These are phyloP conservation scores for Termitomyces sp. DNA, from an alignment of 768 basidiomycete species.

Conservation along the genomic window DNA sequence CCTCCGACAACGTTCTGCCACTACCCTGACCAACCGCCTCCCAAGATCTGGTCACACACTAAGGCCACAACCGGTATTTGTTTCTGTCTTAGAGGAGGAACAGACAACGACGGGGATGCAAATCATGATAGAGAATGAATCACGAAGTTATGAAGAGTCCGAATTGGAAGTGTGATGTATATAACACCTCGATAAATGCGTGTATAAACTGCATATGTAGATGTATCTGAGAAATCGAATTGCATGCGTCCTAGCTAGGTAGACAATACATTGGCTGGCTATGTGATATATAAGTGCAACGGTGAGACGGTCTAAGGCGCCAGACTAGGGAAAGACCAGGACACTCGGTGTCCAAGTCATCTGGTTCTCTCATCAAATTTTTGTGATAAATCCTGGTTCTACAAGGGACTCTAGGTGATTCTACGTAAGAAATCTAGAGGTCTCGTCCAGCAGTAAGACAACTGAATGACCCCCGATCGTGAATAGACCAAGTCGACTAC, in stretches of 20 bases:
- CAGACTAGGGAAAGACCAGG: conserved; percentile 45
- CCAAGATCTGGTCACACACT: not conserved
- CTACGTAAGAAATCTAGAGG: too few relatives aligned
- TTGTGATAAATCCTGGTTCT: too few relatives aligned
- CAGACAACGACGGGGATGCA: conserved; percentile 7
- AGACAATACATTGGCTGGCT: too few relatives aligned
- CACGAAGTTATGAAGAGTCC: not conserved
- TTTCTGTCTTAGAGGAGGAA: conserved; percentile 17
- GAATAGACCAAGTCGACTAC: not conserved
- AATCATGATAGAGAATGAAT: not conserved
- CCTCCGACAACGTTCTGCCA: conserved; percentile 21
- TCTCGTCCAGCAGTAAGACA: too few relatives aligned
- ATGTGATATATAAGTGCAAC: too few relatives aligned
- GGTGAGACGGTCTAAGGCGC: conserved; percentile 76
- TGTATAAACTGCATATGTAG: not conserved
- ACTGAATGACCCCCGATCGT: not conserved
- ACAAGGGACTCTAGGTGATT: too few relatives aligned
- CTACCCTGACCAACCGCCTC: conserved; percentile 14
- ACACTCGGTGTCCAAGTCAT: not conserved
- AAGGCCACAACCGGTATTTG: conserved; percentile 11
- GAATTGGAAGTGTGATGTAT: not conserved
- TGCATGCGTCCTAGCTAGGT: too few relatives aligned
- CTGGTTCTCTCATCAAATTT: too few relatives aligned
- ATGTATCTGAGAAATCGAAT: not conserved
- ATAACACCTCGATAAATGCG: not conserved